These are phyloP conservation scores for Allium sativum DNA, from an alignment of 106 monocot species.

Conservation along the genomic window DNA sequence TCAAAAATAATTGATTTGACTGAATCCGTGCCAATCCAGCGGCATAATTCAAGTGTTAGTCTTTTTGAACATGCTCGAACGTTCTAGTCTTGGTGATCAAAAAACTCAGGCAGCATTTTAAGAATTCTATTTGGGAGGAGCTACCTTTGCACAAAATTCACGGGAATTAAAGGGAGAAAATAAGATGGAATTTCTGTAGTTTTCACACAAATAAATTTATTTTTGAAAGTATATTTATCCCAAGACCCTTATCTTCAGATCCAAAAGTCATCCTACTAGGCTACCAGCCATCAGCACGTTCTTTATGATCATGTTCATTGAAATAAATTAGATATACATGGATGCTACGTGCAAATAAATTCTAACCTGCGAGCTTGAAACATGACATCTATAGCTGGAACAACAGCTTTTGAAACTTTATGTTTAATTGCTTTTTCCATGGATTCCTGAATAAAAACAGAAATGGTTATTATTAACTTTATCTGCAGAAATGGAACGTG, in stretches of 20 bases:
- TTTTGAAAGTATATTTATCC: neutral
- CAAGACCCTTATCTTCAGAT: neutral
- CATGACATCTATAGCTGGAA: too few relatives aligned
- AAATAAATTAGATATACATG: too few relatives aligned
- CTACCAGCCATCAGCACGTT: too few relatives aligned
- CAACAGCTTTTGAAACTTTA: too few relatives aligned
- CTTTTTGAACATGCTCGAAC: constrained; percentile 88
- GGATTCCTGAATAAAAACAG: constrained; percentile 40
- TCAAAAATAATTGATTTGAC: constrained; percentile 94
- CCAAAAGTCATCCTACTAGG: constrained; percentile 8
- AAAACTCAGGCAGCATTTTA: constrained; percentile 95
- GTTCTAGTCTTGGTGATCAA: constrained; percentile 97
- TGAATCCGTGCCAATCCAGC: constrained; percentile 92
- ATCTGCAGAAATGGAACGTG: too few relatives aligned
- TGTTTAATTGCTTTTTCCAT: too few relatives aligned
- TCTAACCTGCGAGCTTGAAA: too few relatives aligned
- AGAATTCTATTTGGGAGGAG: constrained; percentile 83
- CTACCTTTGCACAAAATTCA: constrained; percentile 90
- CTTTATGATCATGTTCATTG: too few relatives aligned
- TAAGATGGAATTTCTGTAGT: neutral
- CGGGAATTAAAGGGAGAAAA: constrained; percentile 14
- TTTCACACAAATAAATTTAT: neutral
- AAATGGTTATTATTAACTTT: neutral
- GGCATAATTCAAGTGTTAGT: constrained; percentile 81
- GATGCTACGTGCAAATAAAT: too few relatives aligned